phyloP scores from a whole-genome alignment of 345 rosid species.

The Eucalyptus tenuipes region DNA sequence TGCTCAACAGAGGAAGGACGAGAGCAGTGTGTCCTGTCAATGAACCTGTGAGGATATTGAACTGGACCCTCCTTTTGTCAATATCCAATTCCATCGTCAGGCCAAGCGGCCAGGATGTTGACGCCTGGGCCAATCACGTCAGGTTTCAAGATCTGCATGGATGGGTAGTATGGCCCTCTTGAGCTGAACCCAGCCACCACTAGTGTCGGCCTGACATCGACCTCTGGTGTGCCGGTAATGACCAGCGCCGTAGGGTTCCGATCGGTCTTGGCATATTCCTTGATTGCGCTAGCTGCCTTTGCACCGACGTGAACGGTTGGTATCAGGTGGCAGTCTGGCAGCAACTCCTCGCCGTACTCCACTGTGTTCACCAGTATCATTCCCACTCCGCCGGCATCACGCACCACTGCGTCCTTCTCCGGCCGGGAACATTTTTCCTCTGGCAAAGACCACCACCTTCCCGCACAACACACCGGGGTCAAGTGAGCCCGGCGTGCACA shows the following conservation, averaged over 20 bases:
- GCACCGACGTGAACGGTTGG: slow-evolving; percentile 62
- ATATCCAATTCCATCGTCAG: slow-evolving; percentile 52
- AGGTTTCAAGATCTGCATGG: slow-evolving; percentile 70
- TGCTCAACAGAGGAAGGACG: not conserved
- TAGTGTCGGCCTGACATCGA: slow-evolving; percentile 57
- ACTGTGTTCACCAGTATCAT: slow-evolving; percentile 68
- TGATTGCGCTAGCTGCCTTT: slow-evolving; percentile 40
- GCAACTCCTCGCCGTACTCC: slow-evolving; percentile 43
- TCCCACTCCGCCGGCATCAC: slow-evolving; percentile 69
- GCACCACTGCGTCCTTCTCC: slow-evolving; percentile 67
- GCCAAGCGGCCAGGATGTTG: slow-evolving; percentile 66
- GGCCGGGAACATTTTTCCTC: slow-evolving; percentile 63
- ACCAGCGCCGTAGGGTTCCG: slow-evolving; percentile 41
- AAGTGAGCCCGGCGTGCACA: slow-evolving; percentile 71
- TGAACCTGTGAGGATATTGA: slow-evolving; percentile 14
- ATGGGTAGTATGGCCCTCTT: slow-evolving; percentile 62
- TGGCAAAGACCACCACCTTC: slow-evolving; percentile 63
- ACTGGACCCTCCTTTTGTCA: slow-evolving; percentile 11
- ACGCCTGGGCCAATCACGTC: slow-evolving; percentile 88
- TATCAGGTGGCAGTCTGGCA: slow-evolving; percentile 69
- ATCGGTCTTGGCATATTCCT: slow-evolving; percentile 23
- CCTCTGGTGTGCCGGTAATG: slow-evolving; percentile 41
- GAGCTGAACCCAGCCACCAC: slow-evolving; percentile 75
- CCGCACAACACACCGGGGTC: slow-evolving; percentile 37
- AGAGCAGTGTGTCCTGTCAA: not conserved